Conservation (phyloP, 495 filamentous ascomycete species). For the Geoglossum glabrum region DNA sequence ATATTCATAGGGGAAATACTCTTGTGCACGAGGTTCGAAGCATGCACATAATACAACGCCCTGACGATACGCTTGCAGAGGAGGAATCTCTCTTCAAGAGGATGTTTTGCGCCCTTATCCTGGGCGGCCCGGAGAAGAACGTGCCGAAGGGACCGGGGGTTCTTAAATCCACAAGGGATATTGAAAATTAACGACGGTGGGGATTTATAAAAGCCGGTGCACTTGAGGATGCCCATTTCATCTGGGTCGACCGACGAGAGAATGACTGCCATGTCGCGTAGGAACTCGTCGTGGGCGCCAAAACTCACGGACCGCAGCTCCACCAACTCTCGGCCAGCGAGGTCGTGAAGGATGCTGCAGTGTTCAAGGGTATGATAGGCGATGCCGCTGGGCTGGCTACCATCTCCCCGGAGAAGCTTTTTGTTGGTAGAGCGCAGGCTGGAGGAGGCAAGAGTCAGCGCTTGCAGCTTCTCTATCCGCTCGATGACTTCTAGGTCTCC, state of each 20-base stretch:
- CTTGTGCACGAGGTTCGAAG: neutral
- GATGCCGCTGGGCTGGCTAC: neutral
- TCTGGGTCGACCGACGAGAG: neutral
- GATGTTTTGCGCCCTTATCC: neutral
- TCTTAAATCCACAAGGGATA: neutral
- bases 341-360: neutral
- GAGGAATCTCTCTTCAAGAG: neutral
- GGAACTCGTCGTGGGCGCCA: neutral
- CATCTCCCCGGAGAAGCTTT: neutral
- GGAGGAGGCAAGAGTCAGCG: neutral
- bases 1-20: neutral
- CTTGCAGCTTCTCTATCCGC: neutral
- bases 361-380: neutral
- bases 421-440: neutral
- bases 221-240: neutral
- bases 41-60: neutral
- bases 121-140: neutral
- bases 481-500: neutral
- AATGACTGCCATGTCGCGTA: neutral
- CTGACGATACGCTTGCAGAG: neutral
- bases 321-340: neutral
- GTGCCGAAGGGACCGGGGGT: neutral
- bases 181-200: neutral
- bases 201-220: neutral
- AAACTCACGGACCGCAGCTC: neutral